A percentile compares a stretch with the other conserved stretches of the same genome.
Evolutionary conservation across 768 basidiomycete genomes (phyloP).

Genomic region (Royoungia palumana): DNA sequence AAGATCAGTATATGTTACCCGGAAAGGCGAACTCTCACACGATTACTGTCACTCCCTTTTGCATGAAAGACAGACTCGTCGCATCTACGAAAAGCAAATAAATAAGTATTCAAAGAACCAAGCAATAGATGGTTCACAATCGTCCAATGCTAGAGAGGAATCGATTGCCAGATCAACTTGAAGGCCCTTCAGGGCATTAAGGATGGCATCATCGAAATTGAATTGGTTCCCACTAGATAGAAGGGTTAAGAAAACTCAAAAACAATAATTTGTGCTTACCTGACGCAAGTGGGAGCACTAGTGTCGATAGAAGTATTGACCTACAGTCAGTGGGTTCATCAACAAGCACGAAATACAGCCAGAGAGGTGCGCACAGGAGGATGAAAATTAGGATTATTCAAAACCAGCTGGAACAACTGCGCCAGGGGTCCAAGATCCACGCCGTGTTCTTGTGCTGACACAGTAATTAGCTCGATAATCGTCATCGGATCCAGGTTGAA

Average conservation of each 20-base stretch:
- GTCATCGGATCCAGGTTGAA: constrained; percentile 63
- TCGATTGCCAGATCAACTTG: constrained; percentile 55
- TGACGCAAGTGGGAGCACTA: constrained; percentile 53
- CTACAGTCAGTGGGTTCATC: constrained; percentile 29
- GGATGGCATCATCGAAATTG: constrained; percentile 55
- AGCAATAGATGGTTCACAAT: constrained; percentile 44
- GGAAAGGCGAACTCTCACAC: constrained; percentile 32
- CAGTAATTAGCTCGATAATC: constrained; percentile 54
- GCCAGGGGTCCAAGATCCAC: constrained; percentile 61
- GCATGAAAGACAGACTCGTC: constrained; percentile 55
- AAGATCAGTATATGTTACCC: constrained; percentile 1
- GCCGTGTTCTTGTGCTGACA: constrained; percentile 48
- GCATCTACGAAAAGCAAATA: constrained; percentile 41
- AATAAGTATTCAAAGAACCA: constrained; percentile 1
- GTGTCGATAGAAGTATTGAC: constrained; percentile 55
- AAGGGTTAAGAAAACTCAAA: constrained; percentile 4
- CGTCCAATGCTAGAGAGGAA: constrained; percentile 58
- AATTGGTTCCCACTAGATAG: constrained; percentile 59
- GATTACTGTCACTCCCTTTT: constrained; percentile 51
- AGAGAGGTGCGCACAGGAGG: constrained; percentile 40
- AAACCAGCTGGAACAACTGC: constrained; percentile 51
- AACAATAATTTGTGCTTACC: constrained; percentile 31
- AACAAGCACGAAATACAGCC: not conserved
- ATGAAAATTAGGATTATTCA: constrained; percentile 47
- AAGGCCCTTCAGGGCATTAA: constrained; percentile 58